Base-by-base conservation (phyloP, 129 eudicot genomes). In the Tagetes patula region DNA sequence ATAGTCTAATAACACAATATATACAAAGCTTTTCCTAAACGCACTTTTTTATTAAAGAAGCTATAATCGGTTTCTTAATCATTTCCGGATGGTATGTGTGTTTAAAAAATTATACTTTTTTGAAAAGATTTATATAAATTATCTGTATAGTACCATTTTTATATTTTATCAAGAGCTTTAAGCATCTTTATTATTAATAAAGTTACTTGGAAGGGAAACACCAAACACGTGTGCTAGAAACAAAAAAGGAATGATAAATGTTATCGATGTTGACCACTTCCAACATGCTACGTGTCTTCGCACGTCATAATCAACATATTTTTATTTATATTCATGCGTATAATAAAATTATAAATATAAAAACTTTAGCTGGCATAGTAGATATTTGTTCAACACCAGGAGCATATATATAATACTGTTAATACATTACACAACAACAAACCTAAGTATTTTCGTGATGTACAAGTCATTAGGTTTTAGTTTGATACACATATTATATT, bases 141-240 rank as follows among this genome's bases (percentile, higher is more conserved):
- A n/a, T n/a, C 1, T 53, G 6, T 53, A n/a, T 4, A 14, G 10
- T 7, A 5, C 6, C 7, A 30, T 47, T 43, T 42, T 27, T 20
- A 32, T 38, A 20, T 42, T 42, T 42, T 43, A 43, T 43, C 0
- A n/a, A 42, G 52, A 46, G 34, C 32, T 69, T 14, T 49, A 48
- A 69, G 61, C 55, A 36, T 69, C 59, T 49, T 69, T 33, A 69
- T 72, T 55, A 67, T 67, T 67, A 76, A 76, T 67, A 76, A 76
- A 67, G 73, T 65, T 43, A 4, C 39, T 11, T 40, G 74, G 61
- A 77, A 36, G 64, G 45, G 54, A 46, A 59, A 69, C 65, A 60
- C 81, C 56, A 77, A 46, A 69, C 81, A 77, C 71, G 76, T 77
- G 76, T 70, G 71, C 65, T 38, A 47, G 36, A 69, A 70, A 70